These are phyloP conservation scores for Lasiodiplodia citricola DNA, from an alignment of 2,329 filamentous ascomycete species.

Conservation along the genomic window DNA sequence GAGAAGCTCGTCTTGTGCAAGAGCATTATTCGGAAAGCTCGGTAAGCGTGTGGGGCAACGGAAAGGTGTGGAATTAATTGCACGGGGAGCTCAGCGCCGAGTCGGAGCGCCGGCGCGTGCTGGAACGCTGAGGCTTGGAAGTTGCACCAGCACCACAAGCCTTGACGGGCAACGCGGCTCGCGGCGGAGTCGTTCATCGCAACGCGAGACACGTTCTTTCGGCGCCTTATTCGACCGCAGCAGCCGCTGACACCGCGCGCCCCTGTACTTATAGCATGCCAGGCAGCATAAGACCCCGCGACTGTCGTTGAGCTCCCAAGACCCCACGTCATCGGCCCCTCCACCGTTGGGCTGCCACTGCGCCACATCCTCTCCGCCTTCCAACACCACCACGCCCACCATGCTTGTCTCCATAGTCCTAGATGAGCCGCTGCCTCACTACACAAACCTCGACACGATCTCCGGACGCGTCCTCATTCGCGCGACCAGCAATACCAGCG, in stretches of 20 bases:
- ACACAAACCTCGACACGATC: constrained; percentile 79
- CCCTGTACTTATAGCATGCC: constrained; percentile 7
- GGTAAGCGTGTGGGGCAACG: not conserved
- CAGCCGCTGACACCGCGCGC: not conserved
- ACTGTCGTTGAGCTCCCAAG: not conserved
- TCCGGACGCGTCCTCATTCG: constrained; percentile 60
- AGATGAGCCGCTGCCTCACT: constrained; percentile 70
- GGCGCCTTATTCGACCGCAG: constrained; percentile 6
- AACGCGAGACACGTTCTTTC: not conserved
- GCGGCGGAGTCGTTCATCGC: constrained; percentile 11
- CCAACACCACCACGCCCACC: constrained; percentile 31
- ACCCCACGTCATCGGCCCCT: constrained; percentile 15
- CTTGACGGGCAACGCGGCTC: constrained; percentile 5
- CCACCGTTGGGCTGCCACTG: not conserved
- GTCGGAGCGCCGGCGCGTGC: not conserved
- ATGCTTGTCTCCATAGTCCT: constrained; percentile 73
- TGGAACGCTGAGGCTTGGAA: constrained; percentile 9
- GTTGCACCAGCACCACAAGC: not conserved
- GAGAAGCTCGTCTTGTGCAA: not conserved
- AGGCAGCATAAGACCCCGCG: not conserved
- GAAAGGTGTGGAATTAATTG: not conserved
- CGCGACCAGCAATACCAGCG: constrained; percentile 50
- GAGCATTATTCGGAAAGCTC: not conserved
- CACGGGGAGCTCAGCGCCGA: not conserved
- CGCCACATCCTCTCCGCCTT: constrained; percentile 8